A percentile compares a stretch with the other conserved stretches of the same genome.
phyloP scores from a whole-genome alignment of 192 early-diverging fungal species.

The Coemansia pectinata region DNA sequence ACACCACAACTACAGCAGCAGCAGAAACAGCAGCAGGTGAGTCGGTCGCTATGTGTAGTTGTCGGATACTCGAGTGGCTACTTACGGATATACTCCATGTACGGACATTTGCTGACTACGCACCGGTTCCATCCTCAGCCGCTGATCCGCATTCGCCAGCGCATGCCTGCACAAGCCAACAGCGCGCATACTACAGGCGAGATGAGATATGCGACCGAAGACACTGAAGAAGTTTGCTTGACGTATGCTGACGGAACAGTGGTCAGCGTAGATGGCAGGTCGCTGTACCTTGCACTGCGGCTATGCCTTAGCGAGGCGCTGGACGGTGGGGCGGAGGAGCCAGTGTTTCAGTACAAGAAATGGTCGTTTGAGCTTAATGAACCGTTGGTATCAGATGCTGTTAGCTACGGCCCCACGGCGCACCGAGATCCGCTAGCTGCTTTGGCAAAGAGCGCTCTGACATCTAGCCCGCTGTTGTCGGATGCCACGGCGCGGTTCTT shows the following conservation, averaged over 20 bases:
- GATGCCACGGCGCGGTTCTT: constrained; percentile 48
- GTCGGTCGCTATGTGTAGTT: constrained; percentile 31
- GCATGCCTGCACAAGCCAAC: constrained; percentile 31
- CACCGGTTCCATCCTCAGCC: constrained; percentile 39
- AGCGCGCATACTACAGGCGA: constrained; percentile 9
- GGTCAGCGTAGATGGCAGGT: constrained; percentile 41
- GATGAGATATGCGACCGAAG: constrained; percentile 18
- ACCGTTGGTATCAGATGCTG: constrained; percentile 34
- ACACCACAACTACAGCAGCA: not conserved
- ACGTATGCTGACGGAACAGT: constrained; percentile 43
- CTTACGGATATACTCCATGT: constrained; percentile 38
- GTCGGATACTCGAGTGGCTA: constrained; percentile 48
- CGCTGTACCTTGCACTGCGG: constrained; percentile 43
- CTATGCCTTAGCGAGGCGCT: constrained; percentile 41
- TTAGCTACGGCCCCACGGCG: constrained; percentile 37
- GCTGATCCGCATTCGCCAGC: constrained; percentile 33
- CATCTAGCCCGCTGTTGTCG: constrained; percentile 24
- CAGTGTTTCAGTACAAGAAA: constrained; percentile 49
- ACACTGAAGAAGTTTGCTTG: constrained; percentile 39
- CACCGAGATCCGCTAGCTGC: constrained; percentile 28
- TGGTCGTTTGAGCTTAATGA: constrained; percentile 41
- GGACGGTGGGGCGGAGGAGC: constrained; percentile 15
- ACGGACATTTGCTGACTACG: constrained; percentile 39
- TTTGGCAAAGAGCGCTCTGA: constrained; percentile 28
- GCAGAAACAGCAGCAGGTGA: not conserved